Evolutionary conservation across 768 basidiomycete genomes (phyloP), one percentile per base, ranked within the genome.

Genomic region (Xerocomellus amylosporus): DNA sequence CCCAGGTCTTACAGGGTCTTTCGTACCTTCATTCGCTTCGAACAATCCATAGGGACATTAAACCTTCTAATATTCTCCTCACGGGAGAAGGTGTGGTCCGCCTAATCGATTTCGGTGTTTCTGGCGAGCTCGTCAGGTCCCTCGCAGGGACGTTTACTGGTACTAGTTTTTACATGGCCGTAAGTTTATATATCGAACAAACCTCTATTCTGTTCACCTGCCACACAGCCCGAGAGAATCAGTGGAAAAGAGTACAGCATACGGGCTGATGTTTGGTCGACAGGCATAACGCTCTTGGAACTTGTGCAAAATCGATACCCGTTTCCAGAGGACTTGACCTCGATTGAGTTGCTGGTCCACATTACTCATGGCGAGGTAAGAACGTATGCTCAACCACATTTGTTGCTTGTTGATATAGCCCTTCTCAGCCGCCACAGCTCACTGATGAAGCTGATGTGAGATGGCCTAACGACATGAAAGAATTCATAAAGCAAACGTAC

Each of bases 131-230:
- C 22, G 86, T 98, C 63, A 85, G 89, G 65, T 93, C 90, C 47
- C 72, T 90, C 58, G 97, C 97, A 15, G 91, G 90, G 50, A 98
- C 97, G 1, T 98, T 98, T 67, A 98, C 96, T 1, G 97, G 97
- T 8, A 98, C 96, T 41, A 93, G 93, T 68, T 89, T 91, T 61
- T 99, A 98, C 74, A 98, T 98, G 96, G 95, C 97, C 60, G 96
- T 98, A 65, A 72, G 95, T 84, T 28, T 20, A 22, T 46, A 40
- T 13, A 4, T 40, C 10, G 5, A 31, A 31, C 19, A n/a, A 36
- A 8, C 28, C 4, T 8, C 7, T 8, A 5, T 37, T 12, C 51
- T 28, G 17, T 38, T 66, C 42, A 67, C 19, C 45, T 20, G 30
- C 43, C 51, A 37, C 58, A 49, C 59, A 93, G 90, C 96, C 96